These are phyloP conservation scores for Niebla homalea DNA, from an alignment of 495 filamentous ascomycete genomes.

Conservation along the genomic window DNA sequence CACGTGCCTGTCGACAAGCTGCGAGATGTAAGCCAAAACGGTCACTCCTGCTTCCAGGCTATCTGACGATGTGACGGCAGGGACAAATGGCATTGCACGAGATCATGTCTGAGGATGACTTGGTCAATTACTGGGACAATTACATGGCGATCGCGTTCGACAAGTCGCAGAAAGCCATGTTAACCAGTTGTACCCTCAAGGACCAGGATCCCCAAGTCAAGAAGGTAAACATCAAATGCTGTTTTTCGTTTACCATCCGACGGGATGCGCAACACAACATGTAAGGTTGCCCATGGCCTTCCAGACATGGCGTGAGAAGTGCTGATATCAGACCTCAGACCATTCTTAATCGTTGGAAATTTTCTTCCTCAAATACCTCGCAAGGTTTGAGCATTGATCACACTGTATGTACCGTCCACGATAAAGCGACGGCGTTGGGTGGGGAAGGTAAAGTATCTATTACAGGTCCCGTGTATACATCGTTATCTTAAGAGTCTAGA, in stretches of 20 bases:
- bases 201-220: slow-evolving; percentile 62
- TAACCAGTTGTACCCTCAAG: slow-evolving; percentile 86
- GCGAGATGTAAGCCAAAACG: slow-evolving; percentile 44
- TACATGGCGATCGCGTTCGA: slow-evolving; percentile 99
- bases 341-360: slow-evolving; percentile 89
- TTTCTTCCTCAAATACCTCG: slow-evolving; percentile 54
- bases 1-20: slow-evolving; percentile 82
- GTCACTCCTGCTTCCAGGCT: background rate
- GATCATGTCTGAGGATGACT: slow-evolving; percentile 82
- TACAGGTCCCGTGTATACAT: background rate
- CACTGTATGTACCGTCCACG: background rate
- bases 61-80: slow-evolving; percentile 29
- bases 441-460: background rate
- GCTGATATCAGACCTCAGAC: slow-evolving; percentile 37
- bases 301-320: background rate
- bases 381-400: background rate
- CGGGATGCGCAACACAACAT: slow-evolving; percentile 83
- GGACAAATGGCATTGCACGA: slow-evolving; percentile 93
- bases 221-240: slow-evolving; percentile 71
- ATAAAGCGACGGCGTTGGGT: background rate
- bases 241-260: slow-evolving; percentile 93
- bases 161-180: slow-evolving; percentile 85
- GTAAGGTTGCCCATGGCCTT: slow-evolving; percentile 47
- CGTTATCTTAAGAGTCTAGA: too few relatives aligned
- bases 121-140: slow-evolving; percentile 98